Evolutionary conservation across 2,329 filamentous ascomycete species (phyloP), one percentile per base, ranked within the genome.

Genomic region (Herpotrichia juniperi): DNA sequence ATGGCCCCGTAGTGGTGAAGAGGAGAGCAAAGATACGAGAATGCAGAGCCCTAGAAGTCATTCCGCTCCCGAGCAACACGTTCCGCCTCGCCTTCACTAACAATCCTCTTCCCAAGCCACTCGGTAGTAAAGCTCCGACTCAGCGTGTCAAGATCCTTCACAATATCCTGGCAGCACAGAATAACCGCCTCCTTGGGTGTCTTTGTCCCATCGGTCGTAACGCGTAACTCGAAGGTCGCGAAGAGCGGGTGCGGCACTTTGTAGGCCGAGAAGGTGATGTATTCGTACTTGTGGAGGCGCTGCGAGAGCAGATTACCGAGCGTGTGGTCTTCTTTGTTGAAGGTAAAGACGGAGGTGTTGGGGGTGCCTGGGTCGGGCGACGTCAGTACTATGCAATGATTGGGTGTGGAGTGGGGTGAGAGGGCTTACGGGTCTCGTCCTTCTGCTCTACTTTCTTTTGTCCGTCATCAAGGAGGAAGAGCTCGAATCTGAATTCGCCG

Each of bases 271-370:
- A 97, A 96, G 64, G 89, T 80, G 64, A 99, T 89, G 71, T 96
- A 88, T 16, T 86, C 84, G 66, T 91, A 89, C 73, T 90, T 87
- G 78, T 94, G 87, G 51, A 99, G 88, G 66, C 93, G 90, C 67
- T 91, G 87, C 42, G 89, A 85, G 50, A 99, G 83, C 50, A 99
- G 83, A 74, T 99, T 97, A 64, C 88, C 94, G 22, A 99, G 84
- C 1, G 93, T 97, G 77, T 97, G 93, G 66, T 99, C 94, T 75
- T 99, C 94, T 76, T 97, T 97, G 77, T 91, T 91, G 77, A 99
- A 87, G 53, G 91, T 87, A 79, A 99, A 99, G 76, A 97, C 90
- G 9, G 91, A 90, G n/a, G 90, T 92, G 73, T 96, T 96, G 19
- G 93, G 91, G 72, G 96, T 92, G 69, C 91, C 92, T 94, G 48